These are phyloP conservation scores for Hanseniaspora guilliermondii DNA, from an alignment of 805 yeast genomes.

Conservation along the genomic window DNA sequence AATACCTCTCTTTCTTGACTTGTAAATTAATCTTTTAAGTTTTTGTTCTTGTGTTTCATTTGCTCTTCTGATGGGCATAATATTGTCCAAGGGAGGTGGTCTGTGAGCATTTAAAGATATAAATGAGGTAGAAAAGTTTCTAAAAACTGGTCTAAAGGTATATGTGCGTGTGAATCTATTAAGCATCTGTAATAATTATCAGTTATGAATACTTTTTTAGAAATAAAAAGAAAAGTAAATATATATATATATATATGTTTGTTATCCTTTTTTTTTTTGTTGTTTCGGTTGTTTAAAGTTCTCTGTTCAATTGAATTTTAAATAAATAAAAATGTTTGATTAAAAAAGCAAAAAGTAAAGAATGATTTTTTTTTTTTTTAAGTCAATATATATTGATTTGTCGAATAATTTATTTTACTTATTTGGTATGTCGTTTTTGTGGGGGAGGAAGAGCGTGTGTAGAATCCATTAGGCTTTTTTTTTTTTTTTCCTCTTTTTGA, in stretches of 20 bases:
- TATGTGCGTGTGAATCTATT: background rate
- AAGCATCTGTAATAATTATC: background rate
- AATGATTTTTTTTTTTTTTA: no score
- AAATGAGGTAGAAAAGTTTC: background rate
- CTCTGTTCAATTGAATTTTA: no score
- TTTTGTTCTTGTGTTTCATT: constrained; percentile 63
- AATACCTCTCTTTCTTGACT: constrained; percentile 88
- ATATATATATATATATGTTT: no score
- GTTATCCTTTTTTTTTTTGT: no score
- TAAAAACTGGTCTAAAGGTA: background rate
- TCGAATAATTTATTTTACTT: no score
- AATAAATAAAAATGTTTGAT: no score
- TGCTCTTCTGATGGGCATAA: constrained; percentile 65
- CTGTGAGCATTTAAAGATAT: background rate
- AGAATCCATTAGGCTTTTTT: background rate
- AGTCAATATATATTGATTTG: no score
- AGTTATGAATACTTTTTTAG: no score
- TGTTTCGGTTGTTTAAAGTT: no score
- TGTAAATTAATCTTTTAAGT: constrained; percentile 81
- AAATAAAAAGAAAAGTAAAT: no score
- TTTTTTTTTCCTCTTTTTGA: background rate
- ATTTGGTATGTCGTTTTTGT: no score
- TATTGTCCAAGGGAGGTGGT: constrained; percentile 28
- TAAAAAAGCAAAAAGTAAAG: no score
- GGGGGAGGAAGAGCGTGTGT: background rate